Evolutionary conservation across 1,284 basidiomycete genomes (phyloP), one percentile per base, ranked within the genome.

Genomic region (Trichosporon sp.): DNA sequence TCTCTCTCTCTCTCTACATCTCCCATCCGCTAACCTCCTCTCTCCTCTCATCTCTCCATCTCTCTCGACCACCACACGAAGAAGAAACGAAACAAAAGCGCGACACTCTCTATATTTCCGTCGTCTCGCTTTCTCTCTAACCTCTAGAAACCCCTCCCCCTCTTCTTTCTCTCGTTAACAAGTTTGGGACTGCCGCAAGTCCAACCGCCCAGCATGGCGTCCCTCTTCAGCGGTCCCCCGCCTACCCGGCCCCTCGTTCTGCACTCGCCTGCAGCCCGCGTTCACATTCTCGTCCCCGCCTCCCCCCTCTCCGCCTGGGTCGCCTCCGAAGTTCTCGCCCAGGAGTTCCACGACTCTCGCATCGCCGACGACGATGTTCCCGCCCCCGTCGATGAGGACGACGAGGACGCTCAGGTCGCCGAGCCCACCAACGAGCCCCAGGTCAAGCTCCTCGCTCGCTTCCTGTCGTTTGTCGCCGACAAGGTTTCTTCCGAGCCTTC

Each of bases 241-340:
- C 72, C 78, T 10, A 77, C 76, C 61, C 77, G 81, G 63, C 80
- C 81, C 27, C 76, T 82, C 66, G 79, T 81, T 61, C 73, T 82
- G 49, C 80, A 82, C 69, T 77, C 78, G 56, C 68, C 73, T 46
- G 58, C 70, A 44, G 75, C 77, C 8, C 70, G 81, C 14, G 73
- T 95, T 69, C 88, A 89, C 68, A 87, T 95, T 77, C 91, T 90
- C 64, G 89, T 95, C 67, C 88, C 90, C 57, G 88, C 89, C 19
- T 83, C 84, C 40, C 74, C 83, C 69, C 86, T 91, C 75, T 87
- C 92, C 61, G 76, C 76, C 79, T 95, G 92, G 92, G 90, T 92
- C 73, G 85, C 87, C 59, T 91, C 91, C 62, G 91, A 93, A 80
- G 87, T 92, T 73, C 85, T 94, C 67, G 85, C 89, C 76, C 91